Base-by-base conservation (phyloP, 2,329 filamentous ascomycete genomes). In the Fusarium algeriense region DNA sequence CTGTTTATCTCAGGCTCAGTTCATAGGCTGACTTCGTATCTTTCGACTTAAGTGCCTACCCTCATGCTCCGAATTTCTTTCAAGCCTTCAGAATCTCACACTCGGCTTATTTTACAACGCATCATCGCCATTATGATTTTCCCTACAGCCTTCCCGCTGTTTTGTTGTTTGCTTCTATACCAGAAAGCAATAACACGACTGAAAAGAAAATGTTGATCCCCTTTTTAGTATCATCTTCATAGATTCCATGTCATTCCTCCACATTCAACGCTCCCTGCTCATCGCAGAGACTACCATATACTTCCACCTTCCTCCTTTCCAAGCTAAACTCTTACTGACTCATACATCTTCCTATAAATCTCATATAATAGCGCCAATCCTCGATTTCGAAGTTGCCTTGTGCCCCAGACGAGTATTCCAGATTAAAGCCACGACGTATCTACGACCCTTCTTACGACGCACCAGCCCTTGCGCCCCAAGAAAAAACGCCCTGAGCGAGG, bases 401-500 rank as follows among this genome's bases (percentile, higher is more conserved):
- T 8, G 17, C 9, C 37, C 32, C 11, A 4, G 3, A 3, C 1
- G 19, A 23, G 17, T 9, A 1, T 37, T 26, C 8, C 12, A 3
- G 12, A 15, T 5, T 17, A 8, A 26, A 6, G 4, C 4, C 19
- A n/a, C 32, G 6, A 26, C 19, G 12, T 14, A 12, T 4, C 5
- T 20, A 38, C 2, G 13, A 12, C 20, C 6, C 7, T 15, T 50
- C 20, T 6, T 12, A 20, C 8, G 4, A n/a, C 7, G 17, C 9
- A 8, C 17, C 8, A n/a, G 20, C 34, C 17, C 6, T 38, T 15
- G 5, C 0, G 0, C 9, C 17, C 9, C 9, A 10, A 38, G 12
- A 13, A 2, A n/a, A 20, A 52, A 12, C 4, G 9, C 3, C 2
- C 9, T 5, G 17, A 15, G 17, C 6, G 19, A 14, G 5, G 17